A percentile compares a stretch with the other conserved stretches of the same genome.
These are phyloP conservation scores for Jacaranda copaia DNA, from an alignment of 257 asterid genomes.

Conservation along the genomic window DNA sequence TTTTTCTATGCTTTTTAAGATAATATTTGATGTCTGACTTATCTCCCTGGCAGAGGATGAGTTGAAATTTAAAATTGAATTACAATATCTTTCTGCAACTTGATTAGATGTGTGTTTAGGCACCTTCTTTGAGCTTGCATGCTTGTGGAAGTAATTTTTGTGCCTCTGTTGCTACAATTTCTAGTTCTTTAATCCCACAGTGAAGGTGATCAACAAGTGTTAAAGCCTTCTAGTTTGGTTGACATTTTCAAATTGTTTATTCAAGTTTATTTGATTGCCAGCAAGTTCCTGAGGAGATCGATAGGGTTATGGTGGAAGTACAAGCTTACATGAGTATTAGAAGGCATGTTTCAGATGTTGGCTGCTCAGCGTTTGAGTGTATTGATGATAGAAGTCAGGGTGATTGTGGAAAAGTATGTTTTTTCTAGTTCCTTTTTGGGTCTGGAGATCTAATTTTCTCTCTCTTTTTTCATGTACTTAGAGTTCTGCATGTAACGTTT, in stretches of 20 bases:
- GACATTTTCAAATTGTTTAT: slow-evolving; percentile 34
- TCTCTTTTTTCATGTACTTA: slow-evolving; percentile 30
- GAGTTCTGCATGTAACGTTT: slow-evolving; percentile 27
- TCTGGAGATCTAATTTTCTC: slow-evolving; percentile 12
- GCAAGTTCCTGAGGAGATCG: slow-evolving; percentile 99
- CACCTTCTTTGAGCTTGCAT: slow-evolving; percentile 10
- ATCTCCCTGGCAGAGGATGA: not conserved
- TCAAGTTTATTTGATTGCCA: slow-evolving; percentile 47
- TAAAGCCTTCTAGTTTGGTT: slow-evolving; percentile 26
- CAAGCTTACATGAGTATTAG: slow-evolving; percentile 97
- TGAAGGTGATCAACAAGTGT: slow-evolving; percentile 10
- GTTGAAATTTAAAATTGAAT: not conserved
- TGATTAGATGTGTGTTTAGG: not conserved
- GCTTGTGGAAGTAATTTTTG: not conserved
- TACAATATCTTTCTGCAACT: not conserved
- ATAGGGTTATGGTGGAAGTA: slow-evolving; percentile 90
- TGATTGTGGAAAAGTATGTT: slow-evolving; percentile 69
- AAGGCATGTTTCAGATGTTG: slow-evolving; percentile 78
- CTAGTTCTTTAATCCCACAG: slow-evolving; percentile 8
- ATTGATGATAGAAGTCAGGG: slow-evolving; percentile 58
- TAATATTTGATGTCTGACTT: not conserved
- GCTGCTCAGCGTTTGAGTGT: slow-evolving; percentile 73
- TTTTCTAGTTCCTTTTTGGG: slow-evolving; percentile 4
- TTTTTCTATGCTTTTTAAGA: not conserved
- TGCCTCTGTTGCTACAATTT: not conserved